Conservation (phyloP, 768 basidiomycete species). For the Lentinula aciculospora region DNA sequence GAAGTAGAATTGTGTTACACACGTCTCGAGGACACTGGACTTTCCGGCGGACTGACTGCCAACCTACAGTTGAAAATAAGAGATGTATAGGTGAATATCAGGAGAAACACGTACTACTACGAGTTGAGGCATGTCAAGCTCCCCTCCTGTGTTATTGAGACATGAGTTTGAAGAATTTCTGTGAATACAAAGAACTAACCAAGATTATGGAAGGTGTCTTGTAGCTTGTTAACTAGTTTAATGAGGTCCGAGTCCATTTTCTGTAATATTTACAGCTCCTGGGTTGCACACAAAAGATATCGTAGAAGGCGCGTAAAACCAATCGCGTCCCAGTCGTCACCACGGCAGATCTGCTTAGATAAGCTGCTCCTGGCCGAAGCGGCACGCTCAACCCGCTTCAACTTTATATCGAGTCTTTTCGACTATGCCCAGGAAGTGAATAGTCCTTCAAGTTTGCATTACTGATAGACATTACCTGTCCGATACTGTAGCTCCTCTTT, state of each 20-base stretch:
- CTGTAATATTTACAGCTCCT: background rate
- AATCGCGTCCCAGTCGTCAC: background rate
- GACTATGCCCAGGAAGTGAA: too few relatives aligned
- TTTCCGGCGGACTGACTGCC: conserved; percentile 97
- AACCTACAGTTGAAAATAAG: conserved; percentile 45
- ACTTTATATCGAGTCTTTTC: too few relatives aligned
- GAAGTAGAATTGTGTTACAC: conserved; percentile 21
- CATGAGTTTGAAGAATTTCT: conserved; percentile 3
- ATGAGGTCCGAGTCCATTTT: conserved; percentile 93
- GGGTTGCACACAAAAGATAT: conserved; percentile 12
- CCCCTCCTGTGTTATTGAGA: conserved; percentile 53
- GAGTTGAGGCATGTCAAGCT: conserved; percentile 90
- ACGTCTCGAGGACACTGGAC: conserved; percentile 96
- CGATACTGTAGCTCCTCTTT: too few relatives aligned
- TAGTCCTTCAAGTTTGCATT: too few relatives aligned
- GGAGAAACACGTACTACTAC: conserved; percentile 60
- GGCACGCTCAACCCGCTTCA: too few relatives aligned
- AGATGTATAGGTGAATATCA: conserved; percentile 21
- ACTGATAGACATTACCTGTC: too few relatives aligned
- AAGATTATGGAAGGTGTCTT: conserved; percentile 87
- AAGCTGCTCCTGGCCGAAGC: too few relatives aligned
- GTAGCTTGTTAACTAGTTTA: conserved; percentile 89
- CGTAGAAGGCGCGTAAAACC: background rate
- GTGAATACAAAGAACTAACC: conserved; percentile 42
- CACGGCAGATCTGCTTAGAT: too few relatives aligned